A percentile compares a stretch with the other conserved stretches of the same genome.
These are phyloP conservation scores for Tieghemostelium lacteum DNA, from an alignment of 78 protist species.

Conservation along the genomic window DNA sequence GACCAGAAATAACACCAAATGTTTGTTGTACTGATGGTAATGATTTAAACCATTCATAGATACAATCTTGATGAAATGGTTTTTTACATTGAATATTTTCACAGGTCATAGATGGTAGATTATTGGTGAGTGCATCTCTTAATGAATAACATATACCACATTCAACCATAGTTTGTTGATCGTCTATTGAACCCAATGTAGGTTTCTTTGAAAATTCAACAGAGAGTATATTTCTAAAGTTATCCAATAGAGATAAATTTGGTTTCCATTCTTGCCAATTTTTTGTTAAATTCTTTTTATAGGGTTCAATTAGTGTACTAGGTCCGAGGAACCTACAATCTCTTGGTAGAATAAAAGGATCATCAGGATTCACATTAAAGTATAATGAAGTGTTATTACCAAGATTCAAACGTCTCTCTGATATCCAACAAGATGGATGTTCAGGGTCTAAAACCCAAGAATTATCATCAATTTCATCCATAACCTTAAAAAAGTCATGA, in stretches of 20 bases:
- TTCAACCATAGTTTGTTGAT: constrained; percentile 13
- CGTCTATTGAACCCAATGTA: no score
- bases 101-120: constrained; percentile 31
- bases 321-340: constrained; percentile 38
- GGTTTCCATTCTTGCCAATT: neutral
- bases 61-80: constrained; percentile 41
- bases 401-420: constrained; percentile 22
- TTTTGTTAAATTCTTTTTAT: neutral
- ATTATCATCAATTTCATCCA: constrained; percentile 44
- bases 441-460: constrained; percentile 67
- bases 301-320: neutral
- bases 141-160: constrained; percentile 60
- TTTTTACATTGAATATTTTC: constrained; percentile 24
- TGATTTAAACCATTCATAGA: constrained; percentile 39
- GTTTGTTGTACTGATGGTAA: neutral
- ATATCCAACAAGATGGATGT: neutral
- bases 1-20: constrained; percentile 5
- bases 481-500: constrained; percentile 42
- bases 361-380: constrained; percentile 19
- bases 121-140: neutral
- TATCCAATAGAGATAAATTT: neutral
- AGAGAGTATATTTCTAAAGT: neutral
- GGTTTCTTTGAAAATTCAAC: constrained; percentile 20
- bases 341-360: constrained; percentile 6
- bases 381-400: constrained; percentile 36